Evolutionary conservation across 768 basidiomycete species (phyloP), one percentile per base, ranked within the genome.

Genomic region (Macrocybe gigantea): DNA sequence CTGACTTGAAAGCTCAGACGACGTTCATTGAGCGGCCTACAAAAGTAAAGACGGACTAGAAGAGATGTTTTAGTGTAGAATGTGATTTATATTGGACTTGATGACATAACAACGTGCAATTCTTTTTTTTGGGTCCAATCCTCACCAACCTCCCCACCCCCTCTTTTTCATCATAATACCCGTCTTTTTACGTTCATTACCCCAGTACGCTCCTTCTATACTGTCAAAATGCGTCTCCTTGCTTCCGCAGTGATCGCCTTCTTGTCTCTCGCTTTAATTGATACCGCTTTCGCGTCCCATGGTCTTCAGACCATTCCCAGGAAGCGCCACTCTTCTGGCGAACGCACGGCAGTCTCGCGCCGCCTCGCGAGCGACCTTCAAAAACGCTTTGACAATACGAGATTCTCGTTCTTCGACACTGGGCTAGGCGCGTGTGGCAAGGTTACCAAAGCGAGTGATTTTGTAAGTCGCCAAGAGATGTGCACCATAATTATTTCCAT

Each of bases 21-120:
- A 78, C 71, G n/a, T 72, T 79, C 46, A 60, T 84, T 35, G 71
- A 78, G n/a, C 79, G 79, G 33, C 75, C 78, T 6, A 64, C 76
- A 40, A 79, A 77, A 59, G 60, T 78, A 52, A 75, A 78, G 60
- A 47, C 71, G 40, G 73, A 77, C 47, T 79, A 59, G 22, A 22
- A 22, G 22, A 22, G 22, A 66, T 44, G 38, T n/a, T 33, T 32
- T 44, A 33, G 31, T 49, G 32, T 44, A n/a, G 38, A 15, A 56
- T 49, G 49, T 53, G 53, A 52, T 11, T 33, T 31, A 45, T 49
- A 55, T 48, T 31, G 53, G 54, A 35, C 22, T 22, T 22, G 22
- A 60, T 50, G 38, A 53, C 57, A 15, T 3, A 41, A 11, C 37
- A 30, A 35, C 58, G 57, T 49, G 53, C 63, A 39, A 49, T 55